Conservation (phyloP, 495 filamentous ascomycete genomes). For the Echria macrotheca region DNA sequence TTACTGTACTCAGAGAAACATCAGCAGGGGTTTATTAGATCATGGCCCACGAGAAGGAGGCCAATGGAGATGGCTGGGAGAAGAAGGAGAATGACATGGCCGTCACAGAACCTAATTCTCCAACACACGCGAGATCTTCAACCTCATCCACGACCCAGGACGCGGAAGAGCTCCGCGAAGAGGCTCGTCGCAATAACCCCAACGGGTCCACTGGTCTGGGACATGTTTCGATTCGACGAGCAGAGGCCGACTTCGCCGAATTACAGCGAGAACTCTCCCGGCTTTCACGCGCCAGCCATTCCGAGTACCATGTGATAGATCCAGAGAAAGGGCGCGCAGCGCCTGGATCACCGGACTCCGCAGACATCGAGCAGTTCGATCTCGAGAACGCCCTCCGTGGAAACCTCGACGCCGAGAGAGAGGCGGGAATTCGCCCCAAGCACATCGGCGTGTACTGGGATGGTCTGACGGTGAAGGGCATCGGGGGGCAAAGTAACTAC, state of each 20-base stretch:
- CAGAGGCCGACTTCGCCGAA: conserved; percentile 72
- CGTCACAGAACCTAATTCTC: background rate
- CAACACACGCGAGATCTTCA: conserved; percentile 24
- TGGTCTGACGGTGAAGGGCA: conserved; percentile 68
- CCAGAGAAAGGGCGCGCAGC: conserved; percentile 42
- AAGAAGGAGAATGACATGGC: background rate
- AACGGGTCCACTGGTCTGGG: conserved; percentile 44
- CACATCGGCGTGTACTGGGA: conserved; percentile 78
- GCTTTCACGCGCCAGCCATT: conserved; percentile 56
- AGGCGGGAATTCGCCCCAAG: conserved; percentile 74
- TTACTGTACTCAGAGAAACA: too few relatives aligned
- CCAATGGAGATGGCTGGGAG: too few relatives aligned
- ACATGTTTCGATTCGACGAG: conserved; percentile 64
- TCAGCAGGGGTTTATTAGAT: background rate
- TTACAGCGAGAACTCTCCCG: conserved; percentile 67
- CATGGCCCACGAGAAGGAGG: conserved; percentile 5
- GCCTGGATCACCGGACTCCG: conserved; percentile 44
- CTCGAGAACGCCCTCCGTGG: conserved; percentile 66
- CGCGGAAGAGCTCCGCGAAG: conserved; percentile 39
- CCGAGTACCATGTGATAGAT: conserved; percentile 38
- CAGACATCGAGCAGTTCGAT: conserved; percentile 58
- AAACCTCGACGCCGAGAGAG: conserved; percentile 59
- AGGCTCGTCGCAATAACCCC: conserved; percentile 43
- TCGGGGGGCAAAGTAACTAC: conserved; percentile 68
- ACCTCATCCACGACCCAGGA: conserved; percentile 36